Percentiles rank a stretch among this genome's conserved stretches.
Evolutionary conservation across 2,329 filamentous ascomycete species (phyloP).

Genomic region (Monilinia aucupariae): DNA sequence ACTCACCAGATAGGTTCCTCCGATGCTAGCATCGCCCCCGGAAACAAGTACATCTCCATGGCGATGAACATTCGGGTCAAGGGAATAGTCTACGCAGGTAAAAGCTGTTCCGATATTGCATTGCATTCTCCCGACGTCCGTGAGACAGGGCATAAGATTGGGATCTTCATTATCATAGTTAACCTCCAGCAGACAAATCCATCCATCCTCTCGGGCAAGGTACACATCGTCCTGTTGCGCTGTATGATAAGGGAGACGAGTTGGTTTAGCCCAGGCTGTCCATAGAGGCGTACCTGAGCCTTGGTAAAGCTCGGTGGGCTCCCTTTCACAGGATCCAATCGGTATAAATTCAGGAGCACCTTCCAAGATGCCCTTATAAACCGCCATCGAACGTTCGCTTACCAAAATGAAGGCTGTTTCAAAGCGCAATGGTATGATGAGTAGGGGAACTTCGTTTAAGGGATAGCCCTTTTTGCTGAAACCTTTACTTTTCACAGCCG

Average conservation of each 20-base stretch:
- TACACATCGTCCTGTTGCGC: slow-evolving; percentile 72
- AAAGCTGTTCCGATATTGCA: slow-evolving; percentile 79
- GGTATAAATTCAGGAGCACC: slow-evolving; percentile 39
- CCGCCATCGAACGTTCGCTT: slow-evolving; percentile 52
- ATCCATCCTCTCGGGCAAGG: slow-evolving; percentile 80
- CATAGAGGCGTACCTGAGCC: slow-evolving; percentile 54
- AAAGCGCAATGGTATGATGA: slow-evolving; percentile 67
- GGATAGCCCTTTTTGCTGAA: slow-evolving; percentile 40
- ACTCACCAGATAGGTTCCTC: slow-evolving; percentile 56
- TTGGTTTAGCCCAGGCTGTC: slow-evolving; percentile 79
- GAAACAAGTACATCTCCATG: slow-evolving; percentile 37
- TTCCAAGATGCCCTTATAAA: slow-evolving; percentile 51
- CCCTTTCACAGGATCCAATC: not conserved
- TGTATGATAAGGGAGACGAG: slow-evolving; percentile 56
- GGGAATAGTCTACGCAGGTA: slow-evolving; percentile 55
- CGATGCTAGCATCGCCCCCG: slow-evolving; percentile 63
- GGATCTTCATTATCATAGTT: slow-evolving; percentile 48
- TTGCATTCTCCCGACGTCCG: slow-evolving; percentile 58
- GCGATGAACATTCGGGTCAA: slow-evolving; percentile 43
- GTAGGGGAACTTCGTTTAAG: slow-evolving; percentile 54
- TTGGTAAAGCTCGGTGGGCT: slow-evolving; percentile 36
- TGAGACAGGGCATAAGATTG: slow-evolving; percentile 43
- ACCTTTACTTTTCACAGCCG: slow-evolving; percentile 42
- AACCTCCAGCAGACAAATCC: slow-evolving; percentile 67
- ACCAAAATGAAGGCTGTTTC: slow-evolving; percentile 66